Evolutionary conservation across 1,284 basidiomycete species (phyloP), one percentile per base, ranked within the genome.

Genomic region (Mycosarcoma mackinlayi): DNA sequence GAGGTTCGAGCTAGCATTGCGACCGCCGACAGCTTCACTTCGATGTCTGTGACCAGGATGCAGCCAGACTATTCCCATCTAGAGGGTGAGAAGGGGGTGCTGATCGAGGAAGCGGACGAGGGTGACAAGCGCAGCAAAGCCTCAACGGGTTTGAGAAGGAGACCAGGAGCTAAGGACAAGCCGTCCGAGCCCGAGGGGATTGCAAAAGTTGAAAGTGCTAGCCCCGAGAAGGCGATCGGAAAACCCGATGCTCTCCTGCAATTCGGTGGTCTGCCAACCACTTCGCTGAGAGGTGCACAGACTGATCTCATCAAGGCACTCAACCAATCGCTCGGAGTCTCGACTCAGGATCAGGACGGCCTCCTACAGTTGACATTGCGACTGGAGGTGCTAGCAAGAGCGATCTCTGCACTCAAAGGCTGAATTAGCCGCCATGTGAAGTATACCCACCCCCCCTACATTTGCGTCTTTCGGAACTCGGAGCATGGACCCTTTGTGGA

Each of bases 261-360:
- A 19, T 77, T 75, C 27, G 68, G 66, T 8, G 73, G 66, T 0
- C 47, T 77, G 21, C 75, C 75, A 0, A 35, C 73, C 9, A 48
- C 50, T 0, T 49, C 66, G 1, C 47, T 77, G 13, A 50, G 67
- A 13, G 50, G 55, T 2, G 66, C 75, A 11, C 75, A 75, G 50
- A 25, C 31, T 1, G 63, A 70, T n/a, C 63, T 77, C 27, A 51
- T 18, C 18, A 23, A 21, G 10, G 61, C 67, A 0, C 46, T 70
- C 2, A 53, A 64, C 31, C 44, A 41, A 24, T 4, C 21, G 2
- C 45, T 70, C 3, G 60, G 66, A 2, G 34, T 64, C 24, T 11
- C 19, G 16, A 4, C 21, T 23, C 27, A 21, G 14, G 11, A 3
- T 9, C 35, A 11, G 5, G 23, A 6, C 3, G 56, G 63, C 3